phyloP scores from a whole-genome alignment of 2,329 filamentous ascomycete species.

The Biscogniauxia sp. region DNA sequence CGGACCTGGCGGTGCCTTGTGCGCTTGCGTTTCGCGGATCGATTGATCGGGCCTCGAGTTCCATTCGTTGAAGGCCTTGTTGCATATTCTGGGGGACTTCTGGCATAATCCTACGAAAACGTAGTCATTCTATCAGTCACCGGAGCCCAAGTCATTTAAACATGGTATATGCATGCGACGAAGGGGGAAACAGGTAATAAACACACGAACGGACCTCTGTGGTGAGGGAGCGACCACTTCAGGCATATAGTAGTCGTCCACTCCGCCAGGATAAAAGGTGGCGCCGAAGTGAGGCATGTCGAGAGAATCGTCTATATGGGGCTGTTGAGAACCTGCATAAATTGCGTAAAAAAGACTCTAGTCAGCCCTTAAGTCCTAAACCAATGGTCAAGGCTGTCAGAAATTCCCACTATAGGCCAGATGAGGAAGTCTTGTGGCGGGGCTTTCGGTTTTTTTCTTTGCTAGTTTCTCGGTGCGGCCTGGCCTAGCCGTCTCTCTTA shows the following conservation, averaged over 20 bases:
- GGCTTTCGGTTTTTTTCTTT: background rate
- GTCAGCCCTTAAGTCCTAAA: constrained; percentile 24
- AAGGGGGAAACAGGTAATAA: background rate
- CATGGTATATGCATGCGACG: constrained; percentile 5
- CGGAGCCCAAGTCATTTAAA: background rate
- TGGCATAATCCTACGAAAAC: constrained; percentile 72
- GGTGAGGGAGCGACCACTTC: constrained; percentile 57
- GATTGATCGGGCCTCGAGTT: constrained; percentile 68
- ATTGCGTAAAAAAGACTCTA: constrained; percentile 18
- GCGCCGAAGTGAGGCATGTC: constrained; percentile 50
- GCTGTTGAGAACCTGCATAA: constrained; percentile 31
- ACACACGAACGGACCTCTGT: constrained; percentile 48
- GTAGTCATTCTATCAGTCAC: constrained; percentile 23
- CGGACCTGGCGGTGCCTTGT: constrained; percentile 25
- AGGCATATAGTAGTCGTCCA: constrained; percentile 61
- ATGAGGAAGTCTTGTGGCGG: background rate
- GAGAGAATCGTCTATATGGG: constrained; percentile 34
- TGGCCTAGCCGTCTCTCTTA: background rate
- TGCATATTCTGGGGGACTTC: constrained; percentile 97
- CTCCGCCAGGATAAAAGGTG: constrained; percentile 57
- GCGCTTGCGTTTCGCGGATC: constrained; percentile 34
- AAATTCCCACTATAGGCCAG: background rate
- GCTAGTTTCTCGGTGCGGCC: background rate
- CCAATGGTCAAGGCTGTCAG: constrained; percentile 21
- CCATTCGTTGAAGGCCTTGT: constrained; percentile 86